Conservation (phyloP, 352 stramenopile species). For the Globisporangium mamillatum region DNA sequence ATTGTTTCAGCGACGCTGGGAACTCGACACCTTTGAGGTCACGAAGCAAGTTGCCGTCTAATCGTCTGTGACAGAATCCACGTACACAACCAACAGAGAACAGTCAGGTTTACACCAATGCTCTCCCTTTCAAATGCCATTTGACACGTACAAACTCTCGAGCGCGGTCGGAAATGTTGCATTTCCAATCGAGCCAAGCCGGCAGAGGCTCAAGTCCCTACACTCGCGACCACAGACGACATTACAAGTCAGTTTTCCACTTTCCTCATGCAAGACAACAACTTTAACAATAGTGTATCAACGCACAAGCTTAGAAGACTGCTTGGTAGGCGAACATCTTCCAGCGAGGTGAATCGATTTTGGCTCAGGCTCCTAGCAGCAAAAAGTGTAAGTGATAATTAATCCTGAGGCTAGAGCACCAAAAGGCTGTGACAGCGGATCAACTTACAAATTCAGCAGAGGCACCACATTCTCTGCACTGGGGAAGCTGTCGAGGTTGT, state of each 20-base stretch:
- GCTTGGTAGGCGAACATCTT: neutral
- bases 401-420: neutral
- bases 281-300: neutral
- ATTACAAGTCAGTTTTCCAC: neutral
- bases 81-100: no score
- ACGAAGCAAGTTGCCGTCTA: slow-evolving; percentile 9
- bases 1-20: slow-evolving; percentile 2
- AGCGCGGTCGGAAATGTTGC: neutral
- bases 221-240: no score
- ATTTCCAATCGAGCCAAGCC: neutral
- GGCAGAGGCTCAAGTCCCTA: slow-evolving; percentile 6
- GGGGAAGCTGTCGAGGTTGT: slow-evolving; percentile 13
- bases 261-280: neutral
- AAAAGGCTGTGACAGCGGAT: neutral
- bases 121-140: neutral
- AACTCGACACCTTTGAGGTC: slow-evolving; percentile 1
- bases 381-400: neutral
- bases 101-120: no score
- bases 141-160: slow-evolving; percentile 1
- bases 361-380: slow-evolving; percentile 1
- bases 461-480: neutral
- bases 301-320: neutral
- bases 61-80: neutral
- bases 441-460: slow-evolving; percentile 1
- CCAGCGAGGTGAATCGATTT: neutral